Evolutionary conservation across 768 basidiomycete species (phyloP).

Genomic region (Collybia sordida): DNA sequence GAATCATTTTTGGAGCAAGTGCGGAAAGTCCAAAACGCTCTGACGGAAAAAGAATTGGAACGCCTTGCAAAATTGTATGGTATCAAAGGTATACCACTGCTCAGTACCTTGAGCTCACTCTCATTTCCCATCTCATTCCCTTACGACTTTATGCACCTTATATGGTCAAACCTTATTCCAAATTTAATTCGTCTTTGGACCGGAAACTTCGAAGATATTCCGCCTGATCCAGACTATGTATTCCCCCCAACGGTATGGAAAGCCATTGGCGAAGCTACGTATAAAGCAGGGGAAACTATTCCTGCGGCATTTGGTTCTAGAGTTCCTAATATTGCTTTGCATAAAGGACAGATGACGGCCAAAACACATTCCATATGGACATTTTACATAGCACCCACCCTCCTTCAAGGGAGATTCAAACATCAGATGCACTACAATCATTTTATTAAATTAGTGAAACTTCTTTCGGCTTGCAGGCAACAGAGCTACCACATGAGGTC

Average conservation of each 20-base stretch:
- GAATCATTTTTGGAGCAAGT: too few species aligned
- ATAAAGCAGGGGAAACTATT: slow-evolving; percentile 29
- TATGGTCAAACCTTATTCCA: slow-evolving; percentile 36
- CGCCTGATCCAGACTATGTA: slow-evolving; percentile 24
- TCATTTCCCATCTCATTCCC: slow-evolving; percentile 31
- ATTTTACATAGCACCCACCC: slow-evolving; percentile 8
- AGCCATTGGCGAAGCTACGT: slow-evolving; percentile 31
- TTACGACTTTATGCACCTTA: slow-evolving; percentile 43
- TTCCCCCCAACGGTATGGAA: slow-evolving; percentile 35
- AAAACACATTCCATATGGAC: slow-evolving; percentile 41
- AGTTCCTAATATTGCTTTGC: slow-evolving; percentile 9
- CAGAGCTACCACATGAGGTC: too few species aligned
- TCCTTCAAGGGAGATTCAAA: slow-evolving; percentile 23
- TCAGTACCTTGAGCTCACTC: slow-evolving; percentile 20
- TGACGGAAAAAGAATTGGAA: too few species aligned
- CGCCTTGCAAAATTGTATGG: too few species aligned
- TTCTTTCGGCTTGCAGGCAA: slow-evolving; percentile 33
- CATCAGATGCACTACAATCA: slow-evolving; percentile 29
- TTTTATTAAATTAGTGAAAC: slow-evolving; percentile 29
- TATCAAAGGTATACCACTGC: too few species aligned
- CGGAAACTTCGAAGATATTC: slow-evolving; percentile 12
- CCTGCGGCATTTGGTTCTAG: slow-evolving; percentile 34
- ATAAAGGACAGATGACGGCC: slow-evolving; percentile 12
- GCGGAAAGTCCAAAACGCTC: too few species aligned
- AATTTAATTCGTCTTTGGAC: slow-evolving; percentile 38